Conservation (phyloP, 2,329 filamentous ascomycete genomes). For the Exophiala sp. region DNA sequence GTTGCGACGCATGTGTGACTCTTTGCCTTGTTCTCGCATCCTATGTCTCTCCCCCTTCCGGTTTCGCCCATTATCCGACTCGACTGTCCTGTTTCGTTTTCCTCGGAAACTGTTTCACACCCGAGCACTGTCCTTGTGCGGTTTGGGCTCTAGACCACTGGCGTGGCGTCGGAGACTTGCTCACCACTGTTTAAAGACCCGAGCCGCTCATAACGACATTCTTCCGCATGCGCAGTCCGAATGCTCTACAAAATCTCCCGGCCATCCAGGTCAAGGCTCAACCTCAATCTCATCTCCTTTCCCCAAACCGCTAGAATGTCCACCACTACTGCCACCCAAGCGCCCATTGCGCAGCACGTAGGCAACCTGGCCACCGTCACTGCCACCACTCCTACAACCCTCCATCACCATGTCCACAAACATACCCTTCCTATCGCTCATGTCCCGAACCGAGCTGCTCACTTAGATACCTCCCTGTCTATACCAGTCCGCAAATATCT, state of each 20-base stretch:
- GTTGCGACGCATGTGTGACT: conserved; percentile 12
- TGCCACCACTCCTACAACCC: conserved; percentile 6
- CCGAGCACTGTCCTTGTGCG: no score
- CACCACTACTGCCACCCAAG: conserved; percentile 8
- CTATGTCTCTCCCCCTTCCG: conserved; percentile 4
- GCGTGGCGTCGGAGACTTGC: conserved; percentile 4
- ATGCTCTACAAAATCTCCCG: conserved; percentile 25
- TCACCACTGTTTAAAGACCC: background rate
- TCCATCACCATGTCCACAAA: conserved; percentile 18
- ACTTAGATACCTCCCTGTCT: conserved; percentile 50
- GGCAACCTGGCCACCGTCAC: conserved; percentile 8
- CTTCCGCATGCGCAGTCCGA: conserved; percentile 2
- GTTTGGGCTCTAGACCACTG: background rate
- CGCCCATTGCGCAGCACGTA: conserved; percentile 12
- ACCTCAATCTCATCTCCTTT: conserved; percentile 15
- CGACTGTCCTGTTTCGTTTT: background rate
- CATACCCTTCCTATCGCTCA: conserved; percentile 24
- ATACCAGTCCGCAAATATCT: conserved; percentile 51
- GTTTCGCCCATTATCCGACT: conserved; percentile 21
- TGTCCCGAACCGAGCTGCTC: conserved; percentile 31
- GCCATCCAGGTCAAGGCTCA: conserved; percentile 12
- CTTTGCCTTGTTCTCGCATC: conserved; percentile 8
- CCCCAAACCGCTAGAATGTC: conserved; percentile 19
- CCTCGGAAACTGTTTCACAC: no score
- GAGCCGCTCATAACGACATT: background rate